These are phyloP conservation scores for Blastobotrys serpentis DNA, from an alignment of 1,139 yeast genomes.

Conservation along the genomic window DNA sequence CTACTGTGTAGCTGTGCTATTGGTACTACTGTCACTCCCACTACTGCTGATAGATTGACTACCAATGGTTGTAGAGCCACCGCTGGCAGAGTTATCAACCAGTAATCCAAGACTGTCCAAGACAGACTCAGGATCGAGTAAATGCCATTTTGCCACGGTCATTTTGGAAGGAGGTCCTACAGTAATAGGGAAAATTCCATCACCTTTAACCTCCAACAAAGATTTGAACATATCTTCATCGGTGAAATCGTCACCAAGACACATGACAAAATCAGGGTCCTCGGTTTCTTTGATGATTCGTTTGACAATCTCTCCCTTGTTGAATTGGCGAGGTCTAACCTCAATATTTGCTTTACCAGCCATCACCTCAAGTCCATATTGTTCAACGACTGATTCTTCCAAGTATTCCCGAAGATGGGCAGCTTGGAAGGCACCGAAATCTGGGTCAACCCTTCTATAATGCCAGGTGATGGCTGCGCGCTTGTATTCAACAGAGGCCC, in stretches of 20 bases:
- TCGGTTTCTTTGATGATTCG: slow-evolving; percentile 53
- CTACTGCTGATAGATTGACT: slow-evolving; percentile 1
- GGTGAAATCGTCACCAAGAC: slow-evolving; percentile 93
- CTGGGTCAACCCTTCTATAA: slow-evolving; percentile 92
- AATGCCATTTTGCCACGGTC: slow-evolving; percentile 85
- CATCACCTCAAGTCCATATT: slow-evolving; percentile 94
- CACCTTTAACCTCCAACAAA: slow-evolving; percentile 42
- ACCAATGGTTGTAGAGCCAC: slow-evolving; percentile 4
- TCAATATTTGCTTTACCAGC: slow-evolving; percentile 95
- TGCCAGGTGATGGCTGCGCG: slow-evolving; percentile 98
- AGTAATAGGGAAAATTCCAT: slow-evolving; percentile 70
- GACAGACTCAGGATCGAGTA: slow-evolving; percentile 83
- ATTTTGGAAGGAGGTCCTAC: slow-evolving; percentile 93
- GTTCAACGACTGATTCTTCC: slow-evolving; percentile 55
- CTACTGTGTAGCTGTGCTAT: slow-evolving; percentile 1
- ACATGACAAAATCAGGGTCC: slow-evolving; percentile 79
- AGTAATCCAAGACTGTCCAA: slow-evolving; percentile 79
- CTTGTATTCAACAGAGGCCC: slow-evolving; percentile 80
- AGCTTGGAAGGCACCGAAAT: slow-evolving; percentile 84
- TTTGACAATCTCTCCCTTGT: slow-evolving; percentile 94
- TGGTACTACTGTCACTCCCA: not conserved
- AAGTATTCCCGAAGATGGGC: slow-evolving; percentile 66
- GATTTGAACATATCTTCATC: slow-evolving; percentile 97
- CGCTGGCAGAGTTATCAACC: slow-evolving; percentile 34
- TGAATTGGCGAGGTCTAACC: slow-evolving; percentile 89